Evolutionary conservation across 2,329 filamentous ascomycete genomes (phyloP).

Genomic region (Zarea fungicola): DNA sequence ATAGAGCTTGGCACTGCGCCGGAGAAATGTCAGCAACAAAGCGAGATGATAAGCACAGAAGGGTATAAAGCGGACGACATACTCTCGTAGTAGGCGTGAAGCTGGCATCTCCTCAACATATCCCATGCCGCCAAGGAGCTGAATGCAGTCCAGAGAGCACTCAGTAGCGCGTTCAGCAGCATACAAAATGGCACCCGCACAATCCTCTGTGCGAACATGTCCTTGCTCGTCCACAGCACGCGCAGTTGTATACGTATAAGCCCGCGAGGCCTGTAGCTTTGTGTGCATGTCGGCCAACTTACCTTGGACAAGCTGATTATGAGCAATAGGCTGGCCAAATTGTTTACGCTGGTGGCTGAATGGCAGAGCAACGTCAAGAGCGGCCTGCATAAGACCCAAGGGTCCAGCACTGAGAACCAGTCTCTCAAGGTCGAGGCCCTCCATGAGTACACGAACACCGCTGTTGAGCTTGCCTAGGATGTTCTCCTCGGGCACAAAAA

Average conservation of each 20-base stretch:
- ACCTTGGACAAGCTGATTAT: conserved; percentile 90
- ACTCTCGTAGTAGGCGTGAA: conserved; percentile 72
- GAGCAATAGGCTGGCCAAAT: conserved; percentile 79
- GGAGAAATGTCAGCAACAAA: conserved; percentile 23
- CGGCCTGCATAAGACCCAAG: conserved; percentile 89
- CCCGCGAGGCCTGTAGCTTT: conserved; percentile 74
- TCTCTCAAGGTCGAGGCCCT: conserved; percentile 89
- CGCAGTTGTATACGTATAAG: conserved; percentile 85
- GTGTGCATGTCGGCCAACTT: conserved; percentile 98
- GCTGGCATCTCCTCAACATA: conserved; percentile 95
- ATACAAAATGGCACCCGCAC: conserved; percentile 89
- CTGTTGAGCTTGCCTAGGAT: conserved; percentile 74
- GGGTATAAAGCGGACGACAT: conserved; percentile 24
- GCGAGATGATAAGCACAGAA: background rate
- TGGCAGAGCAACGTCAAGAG: conserved; percentile 78
- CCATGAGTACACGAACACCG: conserved; percentile 90
- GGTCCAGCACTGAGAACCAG: conserved; percentile 88
- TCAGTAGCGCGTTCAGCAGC: conserved; percentile 88
- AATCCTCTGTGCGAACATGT: conserved; percentile 77
- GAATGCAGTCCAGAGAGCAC: conserved; percentile 79
- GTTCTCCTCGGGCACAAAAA: conserved; percentile 81
- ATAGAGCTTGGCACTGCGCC: conserved; percentile 66
- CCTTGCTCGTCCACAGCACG: conserved; percentile 71
- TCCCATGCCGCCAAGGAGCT: conserved; percentile 90
- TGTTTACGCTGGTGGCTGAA: conserved; percentile 87